Evolutionary conservation across 257 asterid species (phyloP).

Genomic region (Fraxinus americana): DNA sequence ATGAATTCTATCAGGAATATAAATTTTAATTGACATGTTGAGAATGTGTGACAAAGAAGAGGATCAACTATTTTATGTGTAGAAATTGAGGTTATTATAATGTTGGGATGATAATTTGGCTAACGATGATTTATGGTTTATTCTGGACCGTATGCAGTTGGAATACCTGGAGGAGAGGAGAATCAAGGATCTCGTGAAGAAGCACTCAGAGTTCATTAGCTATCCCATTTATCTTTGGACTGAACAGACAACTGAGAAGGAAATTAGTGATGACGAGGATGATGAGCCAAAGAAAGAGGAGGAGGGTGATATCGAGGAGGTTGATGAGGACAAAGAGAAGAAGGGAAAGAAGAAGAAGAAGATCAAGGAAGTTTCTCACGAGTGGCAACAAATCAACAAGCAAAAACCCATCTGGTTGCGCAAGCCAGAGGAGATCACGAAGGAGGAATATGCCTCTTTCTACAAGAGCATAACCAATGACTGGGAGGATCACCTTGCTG

Average conservation of each 20-base stretch:
- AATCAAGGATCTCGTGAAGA: slow-evolving; percentile 21
- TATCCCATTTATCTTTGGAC: slow-evolving; percentile 26
- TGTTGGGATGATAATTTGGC: neutral
- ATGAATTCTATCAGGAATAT: too few species aligned
- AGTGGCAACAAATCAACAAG: slow-evolving; percentile 21
- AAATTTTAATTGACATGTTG: too few species aligned
- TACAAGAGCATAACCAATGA: slow-evolving; percentile 15
- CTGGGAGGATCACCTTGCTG: slow-evolving; percentile 23
- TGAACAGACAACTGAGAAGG: slow-evolving; percentile 25
- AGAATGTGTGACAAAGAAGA: too few species aligned
- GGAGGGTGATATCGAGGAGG: slow-evolving; percentile 19
- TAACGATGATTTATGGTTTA: neutral
- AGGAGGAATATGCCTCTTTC: slow-evolving; percentile 8
- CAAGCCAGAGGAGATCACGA: slow-evolving; percentile 5
- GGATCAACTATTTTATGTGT: too few species aligned
- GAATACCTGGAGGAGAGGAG: slow-evolving; percentile 28
- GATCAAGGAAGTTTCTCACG: slow-evolving; percentile 23
- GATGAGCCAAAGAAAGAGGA: slow-evolving; percentile 15
- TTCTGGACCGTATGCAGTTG: slow-evolving; percentile 39
- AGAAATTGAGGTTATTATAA: too few species aligned
- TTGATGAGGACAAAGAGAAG: slow-evolving; percentile 14
- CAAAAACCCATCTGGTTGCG: slow-evolving; percentile 17
- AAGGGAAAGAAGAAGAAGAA: slow-evolving; percentile 13
- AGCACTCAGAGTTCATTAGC: slow-evolving; percentile 31
- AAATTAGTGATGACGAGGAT: slow-evolving; percentile 18